Percentiles rank a stretch among this genome's conserved stretches.
Conservation (phyloP, 2,329 filamentous ascomycete species). For the Trichoderma asperellum region DNA sequence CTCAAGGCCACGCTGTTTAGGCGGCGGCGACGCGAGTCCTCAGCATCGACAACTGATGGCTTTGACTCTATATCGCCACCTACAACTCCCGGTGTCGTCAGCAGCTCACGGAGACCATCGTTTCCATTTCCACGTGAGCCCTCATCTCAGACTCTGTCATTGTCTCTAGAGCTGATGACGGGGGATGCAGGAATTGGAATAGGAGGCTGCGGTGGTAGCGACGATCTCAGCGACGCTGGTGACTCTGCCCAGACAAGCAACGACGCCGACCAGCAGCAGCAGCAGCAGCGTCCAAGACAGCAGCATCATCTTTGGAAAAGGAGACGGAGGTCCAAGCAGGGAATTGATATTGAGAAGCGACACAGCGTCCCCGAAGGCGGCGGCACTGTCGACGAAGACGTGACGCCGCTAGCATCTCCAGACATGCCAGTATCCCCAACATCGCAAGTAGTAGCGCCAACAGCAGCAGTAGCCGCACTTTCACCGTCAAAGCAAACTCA, state of each 20-base stretch:
- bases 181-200: conserved; percentile 8
- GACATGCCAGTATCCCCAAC: conserved; percentile 10
- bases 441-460: not conserved
- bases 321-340: conserved; percentile 1
- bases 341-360: conserved; percentile 1
- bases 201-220: conserved; percentile 17
- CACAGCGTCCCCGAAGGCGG: conserved; percentile 7
- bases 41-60: not conserved
- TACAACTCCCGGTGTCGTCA: not conserved
- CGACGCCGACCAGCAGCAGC: conserved; percentile 6
- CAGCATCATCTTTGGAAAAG: conserved; percentile 1
- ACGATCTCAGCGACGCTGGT: conserved; percentile 18
- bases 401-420: not conserved
- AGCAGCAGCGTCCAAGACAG: not conserved
- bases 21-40: conserved; percentile 25
- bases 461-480: not conserved
- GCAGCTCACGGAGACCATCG: conserved; percentile 9
- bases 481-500: not conserved
- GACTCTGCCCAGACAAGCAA: conserved; percentile 13
- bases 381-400: not conserved
- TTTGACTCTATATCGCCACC: conserved; percentile 6
- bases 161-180: conserved; percentile 21
- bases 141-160: conserved; percentile 19
- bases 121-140: conserved; percentile 24
- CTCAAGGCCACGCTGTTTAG: conserved; percentile 27